phyloP scores from a whole-genome alignment of 1,284 basidiomycete genomes.

The Marasmius oreades region DNA sequence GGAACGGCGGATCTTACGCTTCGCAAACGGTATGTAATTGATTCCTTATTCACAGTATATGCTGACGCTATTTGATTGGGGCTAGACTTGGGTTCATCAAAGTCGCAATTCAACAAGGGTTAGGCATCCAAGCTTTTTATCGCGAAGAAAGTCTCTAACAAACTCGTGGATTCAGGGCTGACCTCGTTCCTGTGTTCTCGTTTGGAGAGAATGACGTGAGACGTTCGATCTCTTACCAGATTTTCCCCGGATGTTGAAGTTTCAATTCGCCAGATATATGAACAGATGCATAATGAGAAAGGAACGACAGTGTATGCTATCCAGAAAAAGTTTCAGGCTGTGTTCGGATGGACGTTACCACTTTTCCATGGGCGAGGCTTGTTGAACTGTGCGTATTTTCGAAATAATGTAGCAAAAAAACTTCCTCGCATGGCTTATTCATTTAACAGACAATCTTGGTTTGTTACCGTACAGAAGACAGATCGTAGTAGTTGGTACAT shows the following conservation, averaged over 20 bases:
- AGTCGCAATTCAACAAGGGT: constrained; percentile 92
- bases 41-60: background rate
- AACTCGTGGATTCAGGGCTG: constrained; percentile 53
- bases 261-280: constrained; percentile 67
- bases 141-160: background rate
- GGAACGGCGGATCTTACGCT: constrained; percentile 95
- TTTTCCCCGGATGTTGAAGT: constrained; percentile 1
- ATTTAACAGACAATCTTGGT: constrained; percentile 73
- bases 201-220: constrained; percentile 97
- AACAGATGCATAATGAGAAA: constrained; percentile 93
- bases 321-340: constrained; percentile 86
- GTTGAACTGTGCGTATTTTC: constrained; percentile 74
- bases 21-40: constrained; percentile 55
- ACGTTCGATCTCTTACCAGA: background rate
- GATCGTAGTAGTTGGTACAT: constrained; percentile 92
- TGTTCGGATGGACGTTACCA: constrained; percentile 97
- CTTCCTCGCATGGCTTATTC: background rate
- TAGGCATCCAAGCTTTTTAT: constrained; percentile 19
- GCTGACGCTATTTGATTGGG: constrained; percentile 6
- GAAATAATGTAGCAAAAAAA: background rate
- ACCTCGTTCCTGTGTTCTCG: constrained; percentile 92
- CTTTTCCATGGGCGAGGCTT: constrained; percentile 90
- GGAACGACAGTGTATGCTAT: constrained; percentile 86
- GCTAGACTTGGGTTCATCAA: constrained; percentile 94
- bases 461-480: constrained; percentile 92